Percentiles rank a stretch among this genome's conserved stretches.
These are phyloP conservation scores for Podospora bellae-mahoneyi DNA, from an alignment of 495 filamentous ascomycete genomes.

Conservation along the genomic window DNA sequence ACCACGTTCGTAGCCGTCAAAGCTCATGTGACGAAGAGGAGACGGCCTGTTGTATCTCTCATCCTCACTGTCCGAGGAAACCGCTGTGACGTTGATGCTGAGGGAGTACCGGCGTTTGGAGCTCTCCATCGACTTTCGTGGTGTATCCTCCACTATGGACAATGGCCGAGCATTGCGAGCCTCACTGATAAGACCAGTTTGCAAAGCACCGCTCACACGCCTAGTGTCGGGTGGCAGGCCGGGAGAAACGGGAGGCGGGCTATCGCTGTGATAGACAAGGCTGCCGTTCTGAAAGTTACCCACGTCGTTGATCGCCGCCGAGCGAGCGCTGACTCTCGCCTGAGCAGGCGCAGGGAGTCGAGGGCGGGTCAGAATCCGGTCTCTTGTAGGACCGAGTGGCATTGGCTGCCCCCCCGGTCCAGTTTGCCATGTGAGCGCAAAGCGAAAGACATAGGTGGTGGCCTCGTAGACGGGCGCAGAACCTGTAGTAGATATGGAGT, in stretches of 20 bases:
- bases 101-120: constrained; percentile 24
- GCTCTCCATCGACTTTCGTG: constrained; percentile 10
- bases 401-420: constrained; percentile 25
- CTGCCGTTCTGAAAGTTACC: constrained; percentile 7
- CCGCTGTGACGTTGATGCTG: constrained; percentile 19
- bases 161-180: constrained; percentile 43
- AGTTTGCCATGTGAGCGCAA: constrained; percentile 36
- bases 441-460: constrained; percentile 45
- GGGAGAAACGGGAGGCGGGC: constrained; percentile 35
- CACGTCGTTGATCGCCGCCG: constrained; percentile 7
- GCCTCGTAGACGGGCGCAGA: constrained; percentile 45
- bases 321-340: constrained; percentile 45
- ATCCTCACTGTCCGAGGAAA: constrained; percentile 15
- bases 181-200: constrained; percentile 44
- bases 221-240: constrained; percentile 45
- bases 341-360: constrained; percentile 73
- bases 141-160: constrained; percentile 18
- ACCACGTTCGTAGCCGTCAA: constrained; percentile 21
- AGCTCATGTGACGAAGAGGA: constrained; percentile 5
- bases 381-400: constrained; percentile 30
- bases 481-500: constrained; percentile 40
- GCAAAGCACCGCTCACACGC: constrained; percentile 41
- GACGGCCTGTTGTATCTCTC: constrained; percentile 12
- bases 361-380: constrained; percentile 61
- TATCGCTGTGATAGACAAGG: constrained; percentile 29